Conservation (phyloP, 352 stramenopile species). For the Phytophthora pini region DNA sequence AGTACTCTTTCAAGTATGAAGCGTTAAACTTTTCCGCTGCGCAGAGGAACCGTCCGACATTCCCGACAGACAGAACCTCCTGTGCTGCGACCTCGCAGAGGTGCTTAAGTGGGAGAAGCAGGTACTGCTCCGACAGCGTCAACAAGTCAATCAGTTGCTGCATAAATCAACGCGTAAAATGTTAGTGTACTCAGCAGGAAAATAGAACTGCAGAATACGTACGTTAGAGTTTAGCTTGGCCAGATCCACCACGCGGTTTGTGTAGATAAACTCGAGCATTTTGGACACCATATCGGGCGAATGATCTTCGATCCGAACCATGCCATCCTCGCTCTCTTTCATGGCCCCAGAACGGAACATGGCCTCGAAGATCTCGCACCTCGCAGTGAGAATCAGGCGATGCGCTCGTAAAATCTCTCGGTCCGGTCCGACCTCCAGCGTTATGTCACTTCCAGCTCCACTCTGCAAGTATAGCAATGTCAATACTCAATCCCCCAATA, state of each 20-base stretch:
- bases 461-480: conserved; percentile 39
- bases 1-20: conserved; percentile 84
- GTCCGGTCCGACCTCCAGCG: conserved; percentile 72
- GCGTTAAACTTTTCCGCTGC: conserved; percentile 87
- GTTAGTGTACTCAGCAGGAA: conserved; percentile 1
- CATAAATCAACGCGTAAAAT: background rate
- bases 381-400: conserved; percentile 77
- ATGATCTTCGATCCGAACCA: conserved; percentile 87
- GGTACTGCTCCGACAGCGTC: conserved; percentile 82
- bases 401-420: conserved; percentile 70
- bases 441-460: conserved; percentile 71
- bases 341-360: conserved; percentile 90
- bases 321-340: conserved; percentile 81
- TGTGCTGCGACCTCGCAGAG: conserved; percentile 79
- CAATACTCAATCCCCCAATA: background rate
- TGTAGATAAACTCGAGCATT: conserved; percentile 95
- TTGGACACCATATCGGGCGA: conserved; percentile 85
- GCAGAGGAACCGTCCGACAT: conserved; percentile 80
- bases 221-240: conserved; percentile 76
- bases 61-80: conserved; percentile 74
- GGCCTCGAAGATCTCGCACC: conserved; percentile 91
- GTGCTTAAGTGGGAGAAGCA: conserved; percentile 78
- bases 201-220: conserved; percentile 21
- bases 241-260: conserved; percentile 87
- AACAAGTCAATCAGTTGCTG: conserved; percentile 89